phyloP scores from a whole-genome alignment of 345 rosid genomes.

The Raphanus sativus region DNA sequence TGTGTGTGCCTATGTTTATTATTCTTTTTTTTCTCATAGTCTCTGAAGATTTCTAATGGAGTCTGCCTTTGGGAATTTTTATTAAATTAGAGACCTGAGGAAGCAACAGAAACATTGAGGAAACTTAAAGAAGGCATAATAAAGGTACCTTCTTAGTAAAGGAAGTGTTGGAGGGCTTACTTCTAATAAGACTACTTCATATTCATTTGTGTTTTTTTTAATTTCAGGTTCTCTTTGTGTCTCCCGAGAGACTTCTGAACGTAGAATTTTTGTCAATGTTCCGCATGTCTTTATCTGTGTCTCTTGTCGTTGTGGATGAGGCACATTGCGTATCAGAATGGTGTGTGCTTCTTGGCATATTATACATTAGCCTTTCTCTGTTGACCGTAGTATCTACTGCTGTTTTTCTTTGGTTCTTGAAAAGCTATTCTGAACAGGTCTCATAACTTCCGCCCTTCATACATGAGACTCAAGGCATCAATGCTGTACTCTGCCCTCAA shows the following conservation, averaged over 20 bases:
- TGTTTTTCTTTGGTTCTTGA: conserved; percentile 3
- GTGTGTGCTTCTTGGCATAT: conserved; percentile 52
- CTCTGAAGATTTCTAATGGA: conserved; percentile 10
- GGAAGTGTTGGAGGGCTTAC: background rate
- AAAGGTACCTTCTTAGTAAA: conserved; percentile 45
- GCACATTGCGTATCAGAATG: conserved; percentile 98
- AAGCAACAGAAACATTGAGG: conserved; percentile 67
- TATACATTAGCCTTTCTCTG: conserved; percentile 27
- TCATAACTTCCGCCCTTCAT: conserved; percentile 95
- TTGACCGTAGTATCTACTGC: conserved; percentile 14
- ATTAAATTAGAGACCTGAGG: conserved; percentile 63
- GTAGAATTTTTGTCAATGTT: conserved; percentile 66
- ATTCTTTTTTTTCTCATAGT: background rate
- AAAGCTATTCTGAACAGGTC: conserved; percentile 59
- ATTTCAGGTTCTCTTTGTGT: conserved; percentile 88
- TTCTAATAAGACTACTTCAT: background rate
- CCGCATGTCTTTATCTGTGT: conserved; percentile 48
- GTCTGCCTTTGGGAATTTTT: background rate
- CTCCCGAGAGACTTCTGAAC: conserved; percentile 88
- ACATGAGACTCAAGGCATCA: conserved; percentile 93
- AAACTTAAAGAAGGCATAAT: conserved; percentile 64
- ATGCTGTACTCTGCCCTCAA: conserved; percentile 61
- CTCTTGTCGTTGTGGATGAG: conserved; percentile 94
- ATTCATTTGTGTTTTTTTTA: conserved; percentile 10
- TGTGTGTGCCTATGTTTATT: background rate